A percentile compares a stretch with the other conserved stretches of the same genome.
Evolutionary conservation across 371 early-diverging fungal genomes (phyloP).

Genomic region (Funneliformis caledonium): DNA sequence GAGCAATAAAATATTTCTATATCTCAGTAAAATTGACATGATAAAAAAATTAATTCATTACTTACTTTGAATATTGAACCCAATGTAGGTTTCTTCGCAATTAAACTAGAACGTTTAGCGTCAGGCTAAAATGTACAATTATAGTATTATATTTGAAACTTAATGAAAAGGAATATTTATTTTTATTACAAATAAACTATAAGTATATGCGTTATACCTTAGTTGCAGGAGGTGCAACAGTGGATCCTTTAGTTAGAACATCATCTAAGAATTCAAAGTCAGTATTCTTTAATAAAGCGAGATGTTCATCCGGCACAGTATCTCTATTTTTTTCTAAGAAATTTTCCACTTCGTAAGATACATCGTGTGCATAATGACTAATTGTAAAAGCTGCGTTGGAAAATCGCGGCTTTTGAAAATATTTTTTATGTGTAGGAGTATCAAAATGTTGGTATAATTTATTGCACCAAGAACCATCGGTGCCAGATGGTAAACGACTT

Average conservation of each 20-base stretch:
- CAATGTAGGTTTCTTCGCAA: slow-evolving; percentile 81
- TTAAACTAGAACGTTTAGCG: slow-evolving; percentile 59
- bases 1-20: background rate
- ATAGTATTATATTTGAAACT: slow-evolving; percentile 31
- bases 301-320: slow-evolving; percentile 93
- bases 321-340: slow-evolving; percentile 99
- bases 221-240: slow-evolving; percentile 47
- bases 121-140: slow-evolving; percentile 41
- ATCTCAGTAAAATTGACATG: background rate
- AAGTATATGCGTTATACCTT: slow-evolving; percentile 31
- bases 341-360: slow-evolving; percentile 89
- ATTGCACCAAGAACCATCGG: slow-evolving; percentile 80
- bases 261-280: slow-evolving; percentile 79
- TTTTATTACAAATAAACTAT: background rate
- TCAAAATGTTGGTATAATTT: slow-evolving; percentile 85
- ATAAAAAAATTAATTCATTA: background rate
- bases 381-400: slow-evolving; percentile 81
- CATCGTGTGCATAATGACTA: slow-evolving; percentile 91
- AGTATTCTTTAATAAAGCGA: slow-evolving; percentile 70
- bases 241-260: slow-evolving; percentile 63
- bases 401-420: slow-evolving; percentile 92
- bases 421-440: slow-evolving; percentile 68
- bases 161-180: background rate
- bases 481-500: slow-evolving; percentile 90
- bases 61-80: slow-evolving; percentile 80